Base-by-base conservation (phyloP, 805 yeast genomes). In the Yarrowia osloensis region DNA sequence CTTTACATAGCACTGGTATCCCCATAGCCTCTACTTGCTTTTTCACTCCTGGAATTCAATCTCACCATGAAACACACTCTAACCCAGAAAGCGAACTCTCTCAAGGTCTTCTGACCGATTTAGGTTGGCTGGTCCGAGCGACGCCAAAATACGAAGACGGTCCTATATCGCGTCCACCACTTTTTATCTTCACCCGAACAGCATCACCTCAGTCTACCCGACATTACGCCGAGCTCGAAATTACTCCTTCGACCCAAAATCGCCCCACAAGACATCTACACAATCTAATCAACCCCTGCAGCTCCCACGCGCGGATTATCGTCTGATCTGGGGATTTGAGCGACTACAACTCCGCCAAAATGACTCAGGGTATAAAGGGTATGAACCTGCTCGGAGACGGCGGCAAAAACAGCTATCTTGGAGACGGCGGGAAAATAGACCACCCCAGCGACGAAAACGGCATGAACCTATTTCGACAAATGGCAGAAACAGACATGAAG, bases 231-330 rank as follows among this genome's bases (percentile, higher is more conserved):
- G 55, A 31, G 19, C 55, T 11, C 55, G 37, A 49, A 29, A 46
- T n/a, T 46, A 24, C 33, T 8, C 19, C 3, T 29, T 19, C 19
- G 28, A 13, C 28, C 24, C n/a, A 17, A 19, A 50, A 33, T 50
- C 40, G 57, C 12, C 39, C 57, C 39, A 52, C 29, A 19, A 19
- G 8, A 21, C 39, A 49, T 8, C 54, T 57, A 28, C 63, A 40
- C 63, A 57, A 57, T 57, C 63, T 57, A 40, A 57, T 57, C 63
- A 39, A 33, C 63, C 63, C 63, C 63, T 57, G 63, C 63, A 57
- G 63, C 63, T 57, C 26, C 33, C 37, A 57, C 63, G 49, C 49
- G 49, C 49, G 46, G 49, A 57, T 39, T 26, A 28, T 39, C 49
- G 40, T 31, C 57, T 50, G 57, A 50, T 50, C 57, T 33, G 40